Base-by-base conservation (phyloP, 169 alveolate genomes). In the Cryptosporidium andersoni region DNA sequence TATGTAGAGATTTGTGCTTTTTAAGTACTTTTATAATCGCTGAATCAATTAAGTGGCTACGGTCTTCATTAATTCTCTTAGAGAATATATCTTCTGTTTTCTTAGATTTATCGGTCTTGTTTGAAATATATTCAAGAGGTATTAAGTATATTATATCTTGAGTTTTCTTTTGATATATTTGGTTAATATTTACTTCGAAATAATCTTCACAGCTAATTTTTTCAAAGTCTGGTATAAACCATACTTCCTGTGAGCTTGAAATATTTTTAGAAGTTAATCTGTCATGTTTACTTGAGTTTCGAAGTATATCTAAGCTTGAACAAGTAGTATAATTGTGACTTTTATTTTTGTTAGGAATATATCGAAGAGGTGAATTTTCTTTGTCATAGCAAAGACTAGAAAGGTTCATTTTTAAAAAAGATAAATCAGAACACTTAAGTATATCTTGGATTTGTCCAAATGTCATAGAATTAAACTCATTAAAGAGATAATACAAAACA, bases 1-100 rank as follows among this genome's bases (percentile, higher is more conserved):
- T 56, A 74, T 74, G 67, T 34, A 74, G 49, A 2, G 85, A 45
- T n/a, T 58, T 74, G 25, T 58, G 55, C 45, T 74, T 74, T 45
- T 74, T 74, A 16, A 74, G 74, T 47, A 45, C 51, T 43, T 60
- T 58, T 2, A 74, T 60, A 16, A 74, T 74, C 11, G 60, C 60
- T 6, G 85, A 74, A 34, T 74, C 85, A 12, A 74, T 58, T 47
- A 74, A 55, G 9, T 74, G 64, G 4, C 74, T 58, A 14, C 47
- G 55, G 12, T 74, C 85, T 25, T 25, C 25, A 25, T 25, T 25
- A 25, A 25, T 25, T 25, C 25, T 64, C 25, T 55, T 64, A 45
- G 8, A 3, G 60, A 16, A 45, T 25, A 25, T 25, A 25, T 25
- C 25, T 25, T 25, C 25, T 25, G 25, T 25, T 25, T 25, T 25